Evolutionary conservation across 306 rosid genomes (phyloP), one percentile per base, ranked within the genome.

Genomic region (Datisca glomerata): DNA sequence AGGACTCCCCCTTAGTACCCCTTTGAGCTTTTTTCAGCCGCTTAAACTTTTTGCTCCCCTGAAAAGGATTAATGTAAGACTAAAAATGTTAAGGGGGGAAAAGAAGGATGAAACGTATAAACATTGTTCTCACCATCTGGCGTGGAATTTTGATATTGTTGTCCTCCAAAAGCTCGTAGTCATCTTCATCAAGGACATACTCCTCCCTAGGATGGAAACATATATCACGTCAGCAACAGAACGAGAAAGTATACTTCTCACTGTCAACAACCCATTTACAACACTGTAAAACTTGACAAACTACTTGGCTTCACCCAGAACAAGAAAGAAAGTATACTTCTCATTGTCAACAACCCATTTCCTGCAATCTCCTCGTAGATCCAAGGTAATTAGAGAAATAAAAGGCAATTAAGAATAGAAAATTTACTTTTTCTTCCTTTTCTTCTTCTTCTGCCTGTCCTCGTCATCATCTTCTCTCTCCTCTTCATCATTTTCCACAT

Each of bases 151-250:
- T 79, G 45, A 89, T 84, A 49, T 89, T 89, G 56, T 89, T 89
- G 84, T 82, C 82, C 67, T 89, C 95, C 22, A 89, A 57, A 46
- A 89, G 79, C 70, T 61, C 98, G 44, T 89, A 84, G 50, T 89
- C 98, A 70, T 89, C 98, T 63, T 84, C 98, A 64, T 89, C 98
- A 27, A 89, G 93, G 17, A 71, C 64, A 64, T 77, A 89, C 49
- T 84, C 93, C 75, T 89, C 98, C 62, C 98, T 89, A 51, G 18
- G 60, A 65, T n/a, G n/a, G n/a, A 46, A 54, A 31, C 23, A 28
- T 32, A 38, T 52, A 50, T 25, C 53, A 41, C 41, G 21, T 41
- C 7, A 31, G 7, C n/a, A 9, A 22, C 38, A 23, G 23, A 31
- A 31, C 36, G 6, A 8, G 36, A 31, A n/a, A n/a, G n/a, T n/a